Evolutionary conservation across 805 yeast genomes (phyloP).

Genomic region (Yarrowia keelungensis): DNA sequence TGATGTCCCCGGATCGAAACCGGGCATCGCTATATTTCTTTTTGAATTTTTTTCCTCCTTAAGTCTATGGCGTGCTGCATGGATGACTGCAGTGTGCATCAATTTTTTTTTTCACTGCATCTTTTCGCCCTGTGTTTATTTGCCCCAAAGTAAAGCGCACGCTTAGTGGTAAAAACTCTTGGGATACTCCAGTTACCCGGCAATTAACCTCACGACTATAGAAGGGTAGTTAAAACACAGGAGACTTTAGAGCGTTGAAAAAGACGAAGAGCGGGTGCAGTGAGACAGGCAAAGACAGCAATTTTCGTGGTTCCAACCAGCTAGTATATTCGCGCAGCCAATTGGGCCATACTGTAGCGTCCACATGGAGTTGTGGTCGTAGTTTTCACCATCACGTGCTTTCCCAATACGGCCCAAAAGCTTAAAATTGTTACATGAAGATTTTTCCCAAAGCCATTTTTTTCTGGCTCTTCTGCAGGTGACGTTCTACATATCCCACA

Average conservation of each 20-base stretch:
- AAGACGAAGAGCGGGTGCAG: too few relatives aligned
- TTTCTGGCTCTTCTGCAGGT: conserved; percentile 27
- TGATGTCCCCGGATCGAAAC: conserved; percentile 94
- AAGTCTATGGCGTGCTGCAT: not conserved
- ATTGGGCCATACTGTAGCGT: conserved; percentile 6
- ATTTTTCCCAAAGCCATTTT: conserved; percentile 32
- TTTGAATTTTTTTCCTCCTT: not conserved
- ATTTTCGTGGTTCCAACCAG: too few relatives aligned
- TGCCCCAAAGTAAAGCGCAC: conserved; percentile 1
- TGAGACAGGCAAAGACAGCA: too few relatives aligned
- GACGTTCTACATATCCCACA: conserved; percentile 39
- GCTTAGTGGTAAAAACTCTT: too few relatives aligned
- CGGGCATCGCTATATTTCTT: conserved; percentile 69
- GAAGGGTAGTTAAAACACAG: conserved; percentile 4
- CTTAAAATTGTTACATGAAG: conserved; percentile 33
- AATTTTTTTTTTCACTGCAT: conserved; percentile 1
- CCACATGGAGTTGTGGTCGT: not conserved
- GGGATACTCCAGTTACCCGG: conserved; percentile 30
- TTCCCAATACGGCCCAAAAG: conserved; percentile 34
- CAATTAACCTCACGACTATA: conserved; percentile 17
- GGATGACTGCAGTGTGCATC: conserved; percentile 3
- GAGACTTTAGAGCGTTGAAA: not conserved
- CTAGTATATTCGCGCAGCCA: not conserved
- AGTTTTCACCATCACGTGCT: conserved; percentile 23
- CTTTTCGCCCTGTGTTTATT: not conserved